Evolutionary conservation across 352 stramenopile species (phyloP).

Genomic region (Phytopythium boreale): DNA sequence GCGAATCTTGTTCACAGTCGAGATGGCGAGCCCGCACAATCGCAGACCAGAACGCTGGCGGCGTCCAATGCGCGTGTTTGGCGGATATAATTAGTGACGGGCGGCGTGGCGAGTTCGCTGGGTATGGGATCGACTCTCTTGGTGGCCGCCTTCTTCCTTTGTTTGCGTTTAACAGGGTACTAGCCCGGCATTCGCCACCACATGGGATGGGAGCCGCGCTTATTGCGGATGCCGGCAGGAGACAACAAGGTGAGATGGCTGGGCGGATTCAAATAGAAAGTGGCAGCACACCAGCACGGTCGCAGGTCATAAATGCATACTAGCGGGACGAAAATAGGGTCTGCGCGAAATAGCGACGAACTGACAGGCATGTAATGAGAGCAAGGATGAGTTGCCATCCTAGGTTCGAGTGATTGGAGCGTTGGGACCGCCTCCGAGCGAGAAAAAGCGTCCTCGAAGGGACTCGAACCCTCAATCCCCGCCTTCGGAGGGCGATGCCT

Average conservation of each 20-base stretch:
- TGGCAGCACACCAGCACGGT: neutral
- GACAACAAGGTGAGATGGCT: neutral
- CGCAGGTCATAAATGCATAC: neutral
- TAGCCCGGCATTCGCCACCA: too few species aligned
- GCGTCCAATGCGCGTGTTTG: neutral
- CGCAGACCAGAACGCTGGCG: neutral
- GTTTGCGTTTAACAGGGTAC: too few species aligned
- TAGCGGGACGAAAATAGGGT: neutral
- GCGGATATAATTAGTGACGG: neutral
- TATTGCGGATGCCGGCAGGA: neutral
- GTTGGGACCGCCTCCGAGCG: neutral
- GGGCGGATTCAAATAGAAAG: neutral
- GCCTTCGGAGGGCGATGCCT: constrained; percentile 71
- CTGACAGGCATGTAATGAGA: neutral
- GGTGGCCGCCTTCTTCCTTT: too few species aligned
- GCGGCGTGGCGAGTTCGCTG: neutral
- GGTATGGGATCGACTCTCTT: neutral
- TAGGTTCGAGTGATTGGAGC: neutral
- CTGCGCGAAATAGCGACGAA: neutral
- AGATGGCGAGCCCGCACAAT: neutral
- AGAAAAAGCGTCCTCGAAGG: constrained; percentile 47
- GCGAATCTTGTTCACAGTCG: neutral
- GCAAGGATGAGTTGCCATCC: neutral
- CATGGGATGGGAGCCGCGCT: neutral
- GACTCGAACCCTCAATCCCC: constrained; percentile 71